A percentile compares a stretch with the other conserved stretches of the same genome.
phyloP scores from a whole-genome alignment of 169 alveolate genomes.

The Plasmodium vinckei region DNA sequence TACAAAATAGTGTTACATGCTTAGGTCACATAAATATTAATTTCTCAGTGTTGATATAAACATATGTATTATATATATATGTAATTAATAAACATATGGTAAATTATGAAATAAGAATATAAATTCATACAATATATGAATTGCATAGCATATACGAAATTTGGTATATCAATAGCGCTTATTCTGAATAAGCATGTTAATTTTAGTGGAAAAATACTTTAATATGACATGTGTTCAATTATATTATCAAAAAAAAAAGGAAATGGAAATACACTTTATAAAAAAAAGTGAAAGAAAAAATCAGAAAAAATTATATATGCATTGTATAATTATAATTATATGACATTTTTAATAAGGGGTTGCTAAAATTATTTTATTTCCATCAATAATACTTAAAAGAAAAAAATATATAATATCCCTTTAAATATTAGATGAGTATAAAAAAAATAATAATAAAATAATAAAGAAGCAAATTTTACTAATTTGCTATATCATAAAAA shows the following conservation, averaged over 20 bases:
- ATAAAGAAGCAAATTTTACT: too few species aligned
- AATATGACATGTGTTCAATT: constrained; percentile 28
- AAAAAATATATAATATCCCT: too few species aligned
- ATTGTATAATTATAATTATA: too few species aligned
- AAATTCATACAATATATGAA: not conserved
- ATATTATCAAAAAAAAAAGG: constrained; percentile 26
- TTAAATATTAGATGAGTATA: too few species aligned
- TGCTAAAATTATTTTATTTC: too few species aligned
- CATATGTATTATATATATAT: constrained; percentile 5
- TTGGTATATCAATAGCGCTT: not conserved
- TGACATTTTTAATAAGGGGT: too few species aligned
- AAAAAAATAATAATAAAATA: too few species aligned
- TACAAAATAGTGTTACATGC: not conserved
- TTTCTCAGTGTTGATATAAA: not conserved
- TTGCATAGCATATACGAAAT: not conserved
- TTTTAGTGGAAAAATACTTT: constrained; percentile 24
- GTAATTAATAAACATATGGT: not conserved
- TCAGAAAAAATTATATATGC: too few species aligned
- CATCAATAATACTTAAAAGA: too few species aligned
- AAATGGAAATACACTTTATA: constrained; percentile 9
- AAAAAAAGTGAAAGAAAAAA: not conserved
- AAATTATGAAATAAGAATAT: not conserved
- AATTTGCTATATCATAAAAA: too few species aligned
- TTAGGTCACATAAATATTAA: constrained; percentile 5
- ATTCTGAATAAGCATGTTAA: constrained; percentile 36